Percentiles rank a stretch among this genome's conserved stretches.
phyloP scores from a whole-genome alignment of 2,329 filamentous ascomycete species.

The Paraphaeosphaeria sporulosa region DNA sequence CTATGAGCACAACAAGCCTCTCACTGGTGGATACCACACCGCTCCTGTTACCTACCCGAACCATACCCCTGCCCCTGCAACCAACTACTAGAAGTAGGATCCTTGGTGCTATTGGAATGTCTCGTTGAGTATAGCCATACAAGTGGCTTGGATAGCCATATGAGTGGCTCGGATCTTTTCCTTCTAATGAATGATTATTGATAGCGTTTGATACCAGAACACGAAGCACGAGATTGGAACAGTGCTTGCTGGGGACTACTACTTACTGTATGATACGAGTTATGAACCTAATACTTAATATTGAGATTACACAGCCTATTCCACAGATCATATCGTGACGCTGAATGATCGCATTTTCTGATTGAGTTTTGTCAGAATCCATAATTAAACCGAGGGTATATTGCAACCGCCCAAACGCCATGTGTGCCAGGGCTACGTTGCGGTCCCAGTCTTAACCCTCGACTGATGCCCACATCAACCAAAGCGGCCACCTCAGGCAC shows the following conservation, averaged over 20 bases:
- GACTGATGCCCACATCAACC: no score
- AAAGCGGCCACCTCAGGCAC: neutral
- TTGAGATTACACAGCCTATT: neutral
- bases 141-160: neutral
- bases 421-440: neutral
- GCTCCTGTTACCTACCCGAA: conserved; percentile 51
- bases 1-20: conserved; percentile 46
- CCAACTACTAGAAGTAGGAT: conserved; percentile 34
- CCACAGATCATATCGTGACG: neutral
- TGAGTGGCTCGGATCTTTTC: conserved; percentile 1
- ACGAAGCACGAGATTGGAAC: conserved; percentile 21
- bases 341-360: no score
- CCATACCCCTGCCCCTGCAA: conserved; percentile 28
- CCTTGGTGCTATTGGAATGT: neutral
- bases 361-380: no score
- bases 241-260: neutral
- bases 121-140: neutral
- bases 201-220: conserved; percentile 36
- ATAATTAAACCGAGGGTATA: neutral
- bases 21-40: conserved; percentile 56
- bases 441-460: no score
- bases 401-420: neutral
- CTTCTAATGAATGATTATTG: conserved; percentile 18
- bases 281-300: conserved; percentile 24
- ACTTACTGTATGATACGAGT: conserved; percentile 17